Conservation (phyloP, 2,329 filamentous ascomycete genomes). For the Colletotrichum viniferum region DNA sequence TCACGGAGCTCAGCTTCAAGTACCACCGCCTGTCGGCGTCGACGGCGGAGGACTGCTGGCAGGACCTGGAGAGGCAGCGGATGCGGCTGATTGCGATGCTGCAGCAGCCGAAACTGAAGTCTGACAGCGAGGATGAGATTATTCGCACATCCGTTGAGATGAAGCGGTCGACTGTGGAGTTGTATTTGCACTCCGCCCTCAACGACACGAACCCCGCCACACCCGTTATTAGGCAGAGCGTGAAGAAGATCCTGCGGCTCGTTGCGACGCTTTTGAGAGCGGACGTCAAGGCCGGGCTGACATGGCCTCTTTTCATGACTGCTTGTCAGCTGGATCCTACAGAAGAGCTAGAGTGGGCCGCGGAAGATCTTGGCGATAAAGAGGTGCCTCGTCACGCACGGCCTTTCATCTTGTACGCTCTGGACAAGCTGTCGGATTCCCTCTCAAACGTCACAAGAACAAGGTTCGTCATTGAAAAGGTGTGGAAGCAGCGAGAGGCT, state of each 20-base stretch:
- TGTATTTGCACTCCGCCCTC: slow-evolving; percentile 46
- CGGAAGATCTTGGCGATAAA: slow-evolving; percentile 20
- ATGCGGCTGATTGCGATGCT: background rate
- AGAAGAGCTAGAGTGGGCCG: slow-evolving; percentile 36
- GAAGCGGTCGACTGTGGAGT: slow-evolving; percentile 42
- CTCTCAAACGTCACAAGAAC: slow-evolving; percentile 45
- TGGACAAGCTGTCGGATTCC: slow-evolving; percentile 39
- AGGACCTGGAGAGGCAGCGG: slow-evolving; percentile 11
- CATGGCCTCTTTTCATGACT: slow-evolving; percentile 47
- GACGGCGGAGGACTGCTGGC: slow-evolving; percentile 6
- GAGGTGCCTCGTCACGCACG: slow-evolving; percentile 32
- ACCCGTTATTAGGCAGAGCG: slow-evolving; percentile 23
- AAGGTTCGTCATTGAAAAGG: slow-evolving; percentile 45
- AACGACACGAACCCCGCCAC: slow-evolving; percentile 42
- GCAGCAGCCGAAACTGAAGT: background rate
- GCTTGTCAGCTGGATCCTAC: slow-evolving; percentile 41
- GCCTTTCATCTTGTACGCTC: slow-evolving; percentile 38
- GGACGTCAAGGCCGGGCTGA: slow-evolving; percentile 36
- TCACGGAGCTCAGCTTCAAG: slow-evolving; percentile 43
- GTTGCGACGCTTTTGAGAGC: slow-evolving; percentile 35
- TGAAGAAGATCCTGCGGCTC: slow-evolving; percentile 37
- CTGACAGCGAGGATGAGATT: slow-evolving; percentile 31
- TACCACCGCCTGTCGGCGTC: slow-evolving; percentile 25
- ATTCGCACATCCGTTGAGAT: slow-evolving; percentile 41
- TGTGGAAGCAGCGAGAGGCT: slow-evolving; percentile 44